Base-by-base conservation (phyloP, 2,329 filamentous ascomycete species). In the Elsinoe perseae region DNA sequence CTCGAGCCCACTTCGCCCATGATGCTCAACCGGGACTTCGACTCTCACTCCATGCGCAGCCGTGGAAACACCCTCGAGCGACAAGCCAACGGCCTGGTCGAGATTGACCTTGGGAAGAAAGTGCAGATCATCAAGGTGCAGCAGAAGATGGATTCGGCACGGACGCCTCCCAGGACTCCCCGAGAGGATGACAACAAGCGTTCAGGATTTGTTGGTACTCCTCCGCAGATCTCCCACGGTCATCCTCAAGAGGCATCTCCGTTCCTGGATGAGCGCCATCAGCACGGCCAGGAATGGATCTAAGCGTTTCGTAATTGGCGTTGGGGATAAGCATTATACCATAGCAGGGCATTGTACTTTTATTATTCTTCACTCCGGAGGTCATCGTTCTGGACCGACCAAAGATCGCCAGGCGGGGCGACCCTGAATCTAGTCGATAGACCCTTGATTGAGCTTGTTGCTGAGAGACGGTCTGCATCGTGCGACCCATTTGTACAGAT, bases 221-320 rank as follows among this genome's bases (percentile, higher is more conserved):
- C 53, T 56, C 27, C 38, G 9, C 48, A 52, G 30, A 52, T 52
- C 32, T 52, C 48, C 3, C 48, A 52, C n/a, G 25, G 28, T 12
- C 48, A 52, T 21, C 38, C 53, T 7, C 36, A 44, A 25, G 53
- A 56, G 18, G 53, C 28, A 32, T 56, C 53, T 28, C 53, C 53
- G 18, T 56, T 56, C 53, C 53, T 56, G 14, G 36, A 32, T 20
- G 48, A 32, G n/a, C 25, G 32, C n/a, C 16, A 38, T 20, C 53
- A 56, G 18, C 53, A 46, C 18, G 53, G 53, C 9, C 53, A 46
- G 53, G 53, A 56, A 16, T 56, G 53, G 53, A 56, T 56, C 18
- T 56, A 48, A 23, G 48, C 4, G 25, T 52, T 9, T 5, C 10
- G 44, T n/a, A 3, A 20, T 36, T 18, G 48, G 48, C 23, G 48